These are phyloP conservation scores for Phytophthora pistaciae DNA, from an alignment of 352 stramenopile species.

Conservation along the genomic window DNA sequence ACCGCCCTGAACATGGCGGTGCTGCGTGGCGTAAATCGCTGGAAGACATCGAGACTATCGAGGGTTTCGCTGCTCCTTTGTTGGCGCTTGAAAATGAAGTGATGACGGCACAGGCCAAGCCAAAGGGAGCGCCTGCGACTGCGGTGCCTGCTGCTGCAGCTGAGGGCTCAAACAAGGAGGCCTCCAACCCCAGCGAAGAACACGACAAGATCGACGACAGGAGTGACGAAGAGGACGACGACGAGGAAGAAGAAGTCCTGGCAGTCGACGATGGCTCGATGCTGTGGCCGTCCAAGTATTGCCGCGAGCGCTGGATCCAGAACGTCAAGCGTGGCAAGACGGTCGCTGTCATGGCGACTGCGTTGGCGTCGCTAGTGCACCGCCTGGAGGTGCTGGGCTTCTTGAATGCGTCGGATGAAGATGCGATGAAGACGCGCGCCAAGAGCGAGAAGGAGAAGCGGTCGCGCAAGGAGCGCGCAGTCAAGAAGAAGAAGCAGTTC, in stretches of 20 bases:
- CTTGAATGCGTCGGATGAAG: constrained; percentile 58
- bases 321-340: constrained; percentile 63
- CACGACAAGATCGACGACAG: constrained; percentile 50
- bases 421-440: constrained; percentile 56
- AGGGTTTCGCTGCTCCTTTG: constrained; percentile 51
- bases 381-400: constrained; percentile 75
- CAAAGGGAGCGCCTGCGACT: constrained; percentile 30
- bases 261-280: constrained; percentile 68
- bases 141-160: constrained; percentile 3
- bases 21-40: constrained; percentile 62
- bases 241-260: constrained; percentile 76
- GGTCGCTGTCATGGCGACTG: constrained; percentile 64
- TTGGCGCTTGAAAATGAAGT: constrained; percentile 75
- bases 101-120: constrained; percentile 56
- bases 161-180: too few species aligned
- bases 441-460: constrained; percentile 82
- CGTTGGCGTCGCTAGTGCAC: constrained; percentile 73
- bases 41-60: constrained; percentile 40
- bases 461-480: constrained; percentile 71
- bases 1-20: constrained; percentile 47
- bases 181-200: constrained; percentile 30
- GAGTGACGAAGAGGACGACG: constrained; percentile 78
- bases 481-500: constrained; percentile 74
- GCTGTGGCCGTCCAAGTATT: constrained; percentile 80
- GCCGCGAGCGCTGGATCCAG: constrained; percentile 75